Evolutionary conservation across 2,329 filamentous ascomycete species (phyloP), one percentile per base, ranked within the genome.

Genomic region (Xylaria sp.): DNA sequence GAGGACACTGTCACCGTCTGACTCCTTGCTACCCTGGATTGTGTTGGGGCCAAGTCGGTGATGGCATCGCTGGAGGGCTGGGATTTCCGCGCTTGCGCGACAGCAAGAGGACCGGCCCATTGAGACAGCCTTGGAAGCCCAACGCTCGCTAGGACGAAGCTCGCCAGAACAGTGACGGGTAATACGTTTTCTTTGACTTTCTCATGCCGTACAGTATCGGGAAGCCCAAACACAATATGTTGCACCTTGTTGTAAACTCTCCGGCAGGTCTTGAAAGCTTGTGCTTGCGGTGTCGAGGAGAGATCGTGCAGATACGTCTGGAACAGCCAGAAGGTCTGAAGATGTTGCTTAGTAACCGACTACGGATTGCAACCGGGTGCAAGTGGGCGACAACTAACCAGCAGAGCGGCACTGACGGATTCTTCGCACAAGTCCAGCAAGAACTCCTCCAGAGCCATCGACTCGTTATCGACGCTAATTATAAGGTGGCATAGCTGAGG

Each of bases 391-490:
- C 56, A 54, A 84, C 90, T 75, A 84, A 95, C 93, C 84, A 96
- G 84, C 73, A 96, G 84, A 69, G 93, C 92, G 72, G 92, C 92
- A 75, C 93, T 95, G 73, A 94, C 93, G 20, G 92, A 95, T 82
- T 95, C 92, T 81, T 96, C 92, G 82, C 93, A 96, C 69, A 96
- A 83, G 80, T 96, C 93, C 77, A 95, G 84, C 76, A 96, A 87
- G 79, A 95, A 96, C 83, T 96, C 93, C 82, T 96, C 93, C 81
- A 96, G 82, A 58, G 93, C 93, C 92, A 96, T 94, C 74, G 92
- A 95, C 85, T 96, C 93, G 82, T 95, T 96, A 84, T 95, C 90
- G 80, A 95, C 89, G 81, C 92, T 94, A 78, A 96, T 92, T 82
- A 94, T 90, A 72, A 96, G 89, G 83, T 96, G 93, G 80, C 93